Percentiles rank a stretch among this genome's conserved stretches.
Conservation (phyloP, 805 yeast genomes). For the Hanseniaspora osmophila region DNA sequence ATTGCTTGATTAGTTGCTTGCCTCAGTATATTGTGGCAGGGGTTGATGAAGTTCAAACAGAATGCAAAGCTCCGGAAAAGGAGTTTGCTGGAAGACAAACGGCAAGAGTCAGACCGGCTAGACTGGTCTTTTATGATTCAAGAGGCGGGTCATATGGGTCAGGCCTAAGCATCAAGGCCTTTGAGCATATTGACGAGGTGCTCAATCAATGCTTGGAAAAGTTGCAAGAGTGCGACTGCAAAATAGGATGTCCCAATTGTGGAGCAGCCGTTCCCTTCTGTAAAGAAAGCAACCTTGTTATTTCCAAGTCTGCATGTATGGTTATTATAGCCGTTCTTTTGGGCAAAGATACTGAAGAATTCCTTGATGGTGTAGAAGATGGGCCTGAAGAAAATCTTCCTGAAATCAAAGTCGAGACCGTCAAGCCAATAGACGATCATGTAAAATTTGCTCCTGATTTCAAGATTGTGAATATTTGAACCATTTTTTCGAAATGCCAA, state of each 20-base stretch:
- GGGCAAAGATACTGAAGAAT: conserved; percentile 30
- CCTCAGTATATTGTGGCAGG: conserved; percentile 65
- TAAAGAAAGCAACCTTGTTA: conserved; percentile 64
- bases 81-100: conserved; percentile 75
- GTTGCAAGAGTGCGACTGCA: conserved; percentile 52
- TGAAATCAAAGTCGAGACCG: conserved; percentile 50
- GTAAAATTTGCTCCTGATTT: conserved; percentile 54
- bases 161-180: conserved; percentile 69
- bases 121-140: conserved; percentile 72
- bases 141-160: conserved; percentile 71
- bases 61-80: conserved; percentile 95
- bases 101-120: conserved; percentile 65
- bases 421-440: conserved; percentile 36
- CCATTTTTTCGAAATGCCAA: conserved; percentile 5
- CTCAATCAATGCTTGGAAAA: conserved; percentile 44
- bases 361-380: conserved; percentile 51
- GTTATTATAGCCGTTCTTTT: conserved; percentile 50
- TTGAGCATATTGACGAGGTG: conserved; percentile 59
- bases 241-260: conserved; percentile 64
- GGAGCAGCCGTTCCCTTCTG: conserved; percentile 65
- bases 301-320: conserved; percentile 76
- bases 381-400: conserved; percentile 71
- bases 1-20: conserved; percentile 66
- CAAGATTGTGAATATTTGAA: conserved; percentile 32
- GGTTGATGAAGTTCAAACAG: conserved; percentile 70